Evolutionary conservation across 495 filamentous ascomycete genomes (phyloP), one percentile per base, ranked within the genome.

Genomic region (Cercophora newfieldiana): DNA sequence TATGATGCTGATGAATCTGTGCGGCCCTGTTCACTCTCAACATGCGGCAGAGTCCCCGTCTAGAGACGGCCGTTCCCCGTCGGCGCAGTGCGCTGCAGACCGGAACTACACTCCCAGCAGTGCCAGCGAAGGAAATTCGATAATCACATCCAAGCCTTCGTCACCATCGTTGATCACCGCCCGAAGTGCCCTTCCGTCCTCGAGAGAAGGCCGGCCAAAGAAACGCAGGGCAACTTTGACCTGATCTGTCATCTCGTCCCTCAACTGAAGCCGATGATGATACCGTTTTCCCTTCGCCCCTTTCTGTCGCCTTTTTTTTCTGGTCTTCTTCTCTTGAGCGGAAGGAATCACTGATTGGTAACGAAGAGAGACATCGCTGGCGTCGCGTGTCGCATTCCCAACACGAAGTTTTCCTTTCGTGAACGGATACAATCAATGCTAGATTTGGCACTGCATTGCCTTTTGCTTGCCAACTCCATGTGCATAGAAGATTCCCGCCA

Each of bases 1-100:
- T 21, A 78, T 85, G 72, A 76, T 85, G 53, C 72, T 89, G 64
- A 75, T 89, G 69, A 82, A 81, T 67, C 72, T 88, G 54, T 81
- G 83, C 56, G 81, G 82, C 68, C 78, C 14, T 1, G 24, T 8
- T 33, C 6, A 55, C 6, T 37, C 55, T 19, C 29, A 16, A 33
- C n/a, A n/a, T n/a, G 55, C 24, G 16, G 22, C 25, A 21, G 55
- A 30, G 3, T 49, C 56, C n/a, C 37, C 37, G 10, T 44, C 29
- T 33, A 26, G 29, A 30, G 26, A 33, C 1, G 55, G 33, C 8
- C 12, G 55, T 10, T 29, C 26, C 12, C 37, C 37, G 37, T 14
- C 37, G 18, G 18, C 37, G 12, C 37, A 44, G 37, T 44, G 10
- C 12, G 10, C 18, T 14, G 18, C 37, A 8, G 37, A 44, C 4